Base-by-base conservation (phyloP, 73 alveolate species). In the Effrenium voratum region DNA sequence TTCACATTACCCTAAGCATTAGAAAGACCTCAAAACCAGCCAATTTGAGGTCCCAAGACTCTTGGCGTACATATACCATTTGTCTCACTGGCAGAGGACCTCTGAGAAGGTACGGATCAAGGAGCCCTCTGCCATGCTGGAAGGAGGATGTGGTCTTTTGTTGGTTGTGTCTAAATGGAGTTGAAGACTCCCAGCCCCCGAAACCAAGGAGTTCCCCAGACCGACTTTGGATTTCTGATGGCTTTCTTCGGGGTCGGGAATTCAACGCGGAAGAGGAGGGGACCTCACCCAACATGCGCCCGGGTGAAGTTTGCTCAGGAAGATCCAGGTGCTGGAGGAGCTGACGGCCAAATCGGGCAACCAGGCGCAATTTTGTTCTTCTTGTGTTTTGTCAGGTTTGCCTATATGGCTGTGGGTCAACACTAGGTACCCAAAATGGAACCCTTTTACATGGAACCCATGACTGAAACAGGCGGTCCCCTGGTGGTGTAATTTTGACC, bases 301-400 rank as follows among this genome's bases (percentile, higher is more conserved):
- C 68, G 68, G 68, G 22, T 10, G 68, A 22, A 10, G 10, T 55
- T 55, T 2, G 26, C 93, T n/a, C 12, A 88, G 95, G 95, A 88
- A 88, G 76, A 28, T 88, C 50, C 66, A 41, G 73, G 95, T 88
- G 28, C 41, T 88, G 68, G 95, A 88, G 52, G 47, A 63, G 73
- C 84, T 88, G 72, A 88, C 95, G 49, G 15, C n/a, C 72, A 43
- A 52, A 5, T 49, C 86, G 13, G 95, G 95, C 76, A 88, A 45
- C 85, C 47, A 88, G 95, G 95, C 72, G 55, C 50, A 16, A 40
- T 34, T 63, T 16, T 34, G 77, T 34, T 3, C 41, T 16, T 3
- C 16, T 34, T 34, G 8, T 1, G 77, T 63, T 28, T 28, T 0
- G 77, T 28, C 16, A 63, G 32, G 77, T 63, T 63, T 34, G 79